Percentiles rank a stretch among this genome's conserved stretches.
These are phyloP conservation scores for Phlebopus sp. DNA, from an alignment of 1,284 basidiomycete species.

Conservation along the genomic window DNA sequence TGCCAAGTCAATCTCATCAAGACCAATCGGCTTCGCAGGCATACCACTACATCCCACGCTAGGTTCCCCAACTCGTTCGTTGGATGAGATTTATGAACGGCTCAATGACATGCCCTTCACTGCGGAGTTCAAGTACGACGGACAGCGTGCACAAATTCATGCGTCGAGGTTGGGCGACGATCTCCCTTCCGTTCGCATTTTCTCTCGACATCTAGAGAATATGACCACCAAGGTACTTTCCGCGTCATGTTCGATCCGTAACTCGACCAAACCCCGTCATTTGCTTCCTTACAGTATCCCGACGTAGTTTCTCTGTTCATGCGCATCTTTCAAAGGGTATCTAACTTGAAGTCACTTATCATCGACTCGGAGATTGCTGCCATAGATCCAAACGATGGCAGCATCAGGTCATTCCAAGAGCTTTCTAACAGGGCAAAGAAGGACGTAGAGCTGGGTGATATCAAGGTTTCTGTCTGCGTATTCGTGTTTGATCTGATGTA, in stretches of 20 bases:
- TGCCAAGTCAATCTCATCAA: conserved; percentile 20
- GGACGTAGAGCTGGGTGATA: conserved; percentile 76
- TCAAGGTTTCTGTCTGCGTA: conserved; percentile 81
- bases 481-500: conserved; percentile 93
- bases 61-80: conserved; percentile 82
- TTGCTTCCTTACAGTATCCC: conserved; percentile 64
- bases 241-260: conserved; percentile 8
- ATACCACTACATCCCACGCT: conserved; percentile 70
- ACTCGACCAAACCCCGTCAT: conserved; percentile 14
- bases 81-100: conserved; percentile 79
- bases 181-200: conserved; percentile 62
- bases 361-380: conserved; percentile 85
- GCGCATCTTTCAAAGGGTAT: conserved; percentile 41
- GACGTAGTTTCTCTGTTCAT: conserved; percentile 70
- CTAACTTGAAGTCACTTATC: conserved; percentile 70
- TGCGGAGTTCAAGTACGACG: conserved; percentile 85
- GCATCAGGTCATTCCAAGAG: conserved; percentile 81
- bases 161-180: conserved; percentile 46
- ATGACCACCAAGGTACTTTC: conserved; percentile 78
- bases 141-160: conserved; percentile 86
- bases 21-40: conserved; percentile 39
- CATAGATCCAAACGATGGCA: conserved; percentile 63
- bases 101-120: conserved; percentile 68
- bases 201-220: conserved; percentile 88
- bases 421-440: conserved; percentile 84